Evolutionary conservation across 139 green algal species (phyloP), one percentile per base, ranked within the genome.

Genomic region (Pleodorina starrii): DNA sequence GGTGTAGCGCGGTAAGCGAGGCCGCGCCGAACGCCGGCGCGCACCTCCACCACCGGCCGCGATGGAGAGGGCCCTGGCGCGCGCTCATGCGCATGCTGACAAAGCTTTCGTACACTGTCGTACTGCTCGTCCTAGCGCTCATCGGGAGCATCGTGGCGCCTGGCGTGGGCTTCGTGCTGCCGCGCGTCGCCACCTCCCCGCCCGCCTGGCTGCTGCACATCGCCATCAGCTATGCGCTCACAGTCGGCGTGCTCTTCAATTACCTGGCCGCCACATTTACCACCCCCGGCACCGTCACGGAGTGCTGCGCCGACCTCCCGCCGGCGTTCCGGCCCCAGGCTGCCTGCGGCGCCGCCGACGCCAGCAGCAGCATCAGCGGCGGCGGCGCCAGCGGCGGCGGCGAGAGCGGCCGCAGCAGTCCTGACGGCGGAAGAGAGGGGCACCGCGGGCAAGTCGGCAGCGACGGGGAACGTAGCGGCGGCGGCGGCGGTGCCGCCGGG

Each of bases 231-330:
- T 60, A 74, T 7, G 14, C 87, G 4, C 57, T 94, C 11, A 51
- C 48, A 0, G 69, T 72, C 27, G 60, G 85, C 27, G 71, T 93
- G 0, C 36, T 90, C 17, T 89, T 91, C 73, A 92, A 94, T 78
- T 93, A 92, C 69, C 35, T 69, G 16, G 87, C 90, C 27, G 43
- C 90, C 35, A 59, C 91, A 5, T 12, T 90, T 25, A 83, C 48
- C 17, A 57, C 78, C 5, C 79, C 92, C 5, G 92, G 92, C 38
- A 78, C 59, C 3, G 85, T 92, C 21, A 12, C 14, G 23, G 92
- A 92, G 16, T 93, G 81, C 72, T 84, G 68, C 29, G 48, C 48
- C 10, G 36, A 50, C 32, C 21, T 88, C 38, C 82, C 82, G 16
- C 43, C 42, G 1, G 42, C 60, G 40, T 87, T 59, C 40, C 16